Base-by-base conservation (phyloP, 2,329 filamentous ascomycete species). In the Trichoderma sp. region DNA sequence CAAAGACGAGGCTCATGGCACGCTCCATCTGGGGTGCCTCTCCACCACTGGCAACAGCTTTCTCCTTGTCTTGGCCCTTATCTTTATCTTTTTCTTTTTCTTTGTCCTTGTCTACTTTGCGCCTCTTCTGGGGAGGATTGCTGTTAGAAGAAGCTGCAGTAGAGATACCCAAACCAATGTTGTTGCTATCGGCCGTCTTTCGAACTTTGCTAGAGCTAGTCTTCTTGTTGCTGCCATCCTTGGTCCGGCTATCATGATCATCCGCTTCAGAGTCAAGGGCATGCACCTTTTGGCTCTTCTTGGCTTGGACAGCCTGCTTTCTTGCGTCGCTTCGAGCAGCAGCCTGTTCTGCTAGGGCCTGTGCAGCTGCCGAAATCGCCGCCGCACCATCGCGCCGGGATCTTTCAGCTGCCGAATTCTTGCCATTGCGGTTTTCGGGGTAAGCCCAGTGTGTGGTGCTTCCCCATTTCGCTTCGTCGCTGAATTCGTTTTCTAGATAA, bases 401-500 rank as follows among this genome's bases (percentile, higher is more conserved):
- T 30, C 92, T 87, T 79, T 97, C 93, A 36, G 90, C 89, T 58
- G 90, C 89, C 58, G 88, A 90, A n/a, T 87, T 84, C 76, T 87
- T 87, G 39, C 84, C 84, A 39, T 90, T 87, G 75, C 95, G 92
- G 78, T 93, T 94, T 77, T 95, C 93, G 24, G 93, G 92, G 80
- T 98, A 98, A 63, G 95, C 96, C 96, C 96, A 99, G 81, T 99
- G 96, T 67, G 90, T 93, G 72, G 90, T 88, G 82, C 94, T 98
- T 66, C 97, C 96, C 84, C 94, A 91, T 82, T 97, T 93, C 70
- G 96, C 94, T 82, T 98, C 94, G 73, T 98, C 94, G 82, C 93
- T 97, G 78, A 99, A 93, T 81, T 99, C 96, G 73, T 87, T 86
- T 74, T 97, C 92, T 71, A 98, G 89, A 82, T 95, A 91, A 24